Evolutionary conservation across 2,329 filamentous ascomycete genomes (phyloP).

Genomic region (Alternaria sp.): DNA sequence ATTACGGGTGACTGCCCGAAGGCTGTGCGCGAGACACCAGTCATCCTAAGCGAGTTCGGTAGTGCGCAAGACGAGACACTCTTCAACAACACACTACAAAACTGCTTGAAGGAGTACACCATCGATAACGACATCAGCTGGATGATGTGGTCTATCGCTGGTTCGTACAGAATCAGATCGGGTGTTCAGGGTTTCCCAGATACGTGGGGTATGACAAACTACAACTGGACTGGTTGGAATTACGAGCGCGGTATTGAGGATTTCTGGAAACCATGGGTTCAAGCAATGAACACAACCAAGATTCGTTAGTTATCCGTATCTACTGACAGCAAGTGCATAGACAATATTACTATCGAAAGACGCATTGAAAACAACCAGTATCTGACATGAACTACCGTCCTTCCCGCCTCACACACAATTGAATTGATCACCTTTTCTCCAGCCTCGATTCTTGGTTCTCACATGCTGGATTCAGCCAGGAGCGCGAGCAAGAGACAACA

Average conservation of each 20-base stretch:
- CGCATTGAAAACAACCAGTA: not conserved
- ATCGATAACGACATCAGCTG: constrained; percentile 55
- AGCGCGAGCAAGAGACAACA: not conserved
- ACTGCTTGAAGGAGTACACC: constrained; percentile 56
- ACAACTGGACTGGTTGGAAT: constrained; percentile 57
- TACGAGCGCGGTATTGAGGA: constrained; percentile 54
- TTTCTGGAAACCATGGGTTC: constrained; percentile 60
- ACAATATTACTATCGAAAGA: not conserved
- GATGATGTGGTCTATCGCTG: constrained; percentile 59
- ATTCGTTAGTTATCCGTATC: constrained; percentile 1
- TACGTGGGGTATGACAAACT: constrained; percentile 58
- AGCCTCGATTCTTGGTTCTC: not conserved
- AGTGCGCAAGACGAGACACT: constrained; percentile 47
- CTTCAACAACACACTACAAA: constrained; percentile 55
- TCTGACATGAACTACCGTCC: not conserved
- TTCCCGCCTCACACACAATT: not conserved
- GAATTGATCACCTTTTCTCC: not conserved
- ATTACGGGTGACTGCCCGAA: constrained; percentile 43
- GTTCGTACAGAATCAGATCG: constrained; percentile 55
- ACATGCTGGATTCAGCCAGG: not conserved
- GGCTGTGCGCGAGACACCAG: constrained; percentile 44
- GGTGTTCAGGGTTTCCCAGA: constrained; percentile 56
- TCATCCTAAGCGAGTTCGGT: constrained; percentile 49
- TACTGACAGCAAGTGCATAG: not conserved
- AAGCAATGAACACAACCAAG: constrained; percentile 46